These are phyloP conservation scores for Echinosophora koreensis DNA, from an alignment of 306 rosid species.

Conservation along the genomic window DNA sequence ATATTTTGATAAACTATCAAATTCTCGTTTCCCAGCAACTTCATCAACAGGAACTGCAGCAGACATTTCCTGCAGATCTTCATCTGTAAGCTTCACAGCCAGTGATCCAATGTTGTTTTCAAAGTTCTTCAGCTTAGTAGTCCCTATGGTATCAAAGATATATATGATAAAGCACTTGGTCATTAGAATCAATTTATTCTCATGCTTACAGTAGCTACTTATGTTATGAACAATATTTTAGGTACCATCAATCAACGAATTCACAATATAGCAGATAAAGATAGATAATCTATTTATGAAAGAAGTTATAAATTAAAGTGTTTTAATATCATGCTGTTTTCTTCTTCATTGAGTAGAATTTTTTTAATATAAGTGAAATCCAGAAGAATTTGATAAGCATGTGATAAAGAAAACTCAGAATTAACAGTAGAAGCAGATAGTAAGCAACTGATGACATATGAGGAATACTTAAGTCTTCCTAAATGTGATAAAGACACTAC, in stretches of 20 bases:
- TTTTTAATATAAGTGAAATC: background rate
- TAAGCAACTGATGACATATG: slow-evolving; percentile 10
- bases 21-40: slow-evolving; percentile 62
- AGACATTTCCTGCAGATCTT: slow-evolving; percentile 65
- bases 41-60: slow-evolving; percentile 67
- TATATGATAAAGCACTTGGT: slow-evolving; percentile 25
- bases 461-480: slow-evolving; percentile 6
- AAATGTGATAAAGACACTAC: slow-evolving; percentile 45
- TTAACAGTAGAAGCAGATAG: background rate
- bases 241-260: slow-evolving; percentile 24
- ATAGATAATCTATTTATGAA: slow-evolving; percentile 2
- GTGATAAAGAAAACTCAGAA: slow-evolving; percentile 25
- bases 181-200: slow-evolving; percentile 21
- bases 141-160: slow-evolving; percentile 55
- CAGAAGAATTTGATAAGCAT: slow-evolving; percentile 25
- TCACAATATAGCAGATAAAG: background rate
- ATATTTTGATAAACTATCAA: slow-evolving; percentile 30
- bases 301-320: background rate
- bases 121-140: slow-evolving; percentile 69
- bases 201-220: slow-evolving; percentile 6
- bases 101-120: slow-evolving; percentile 69
- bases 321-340: background rate
- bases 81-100: slow-evolving; percentile 64
- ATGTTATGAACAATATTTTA: slow-evolving; percentile 16
- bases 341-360: background rate